A percentile compares a stretch with the other conserved stretches of the same genome.
phyloP scores from a whole-genome alignment of 129 eudicot species.

The Dittrichia graveolens region DNA sequence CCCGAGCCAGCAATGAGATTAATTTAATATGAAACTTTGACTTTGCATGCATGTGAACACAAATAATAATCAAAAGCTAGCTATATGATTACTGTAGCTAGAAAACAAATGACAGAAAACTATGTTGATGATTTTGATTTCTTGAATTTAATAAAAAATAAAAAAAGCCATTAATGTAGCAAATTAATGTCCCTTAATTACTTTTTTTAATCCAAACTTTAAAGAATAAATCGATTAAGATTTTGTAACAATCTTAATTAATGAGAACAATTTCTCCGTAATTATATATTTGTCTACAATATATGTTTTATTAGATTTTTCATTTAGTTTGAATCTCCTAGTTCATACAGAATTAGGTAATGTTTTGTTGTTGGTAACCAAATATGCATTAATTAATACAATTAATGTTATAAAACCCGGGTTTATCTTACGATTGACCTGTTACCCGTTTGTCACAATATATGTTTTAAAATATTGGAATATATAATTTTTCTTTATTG shows the following conservation, averaged over 20 bases:
- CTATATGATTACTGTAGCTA: neutral
- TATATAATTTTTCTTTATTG: neutral
- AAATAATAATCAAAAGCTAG: neutral
- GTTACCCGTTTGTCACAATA: neutral
- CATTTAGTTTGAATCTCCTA: too few species aligned
- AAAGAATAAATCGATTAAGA: too few species aligned
- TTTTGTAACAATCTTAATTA: neutral
- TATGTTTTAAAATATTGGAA: neutral
- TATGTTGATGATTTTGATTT: neutral
- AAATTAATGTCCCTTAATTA: too few species aligned
- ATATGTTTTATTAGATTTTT: neutral
- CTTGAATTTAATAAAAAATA: neutral
- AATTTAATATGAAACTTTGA: constrained; percentile 19
- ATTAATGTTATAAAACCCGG: too few species aligned
- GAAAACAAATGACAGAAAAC: neutral
- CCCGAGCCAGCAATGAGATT: constrained; percentile 5
- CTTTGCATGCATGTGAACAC: constrained; percentile 25
- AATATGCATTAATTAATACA: too few species aligned
- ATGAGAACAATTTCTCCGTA: neutral
- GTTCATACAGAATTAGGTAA: too few species aligned
- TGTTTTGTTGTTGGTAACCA: too few species aligned
- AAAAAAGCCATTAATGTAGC: too few species aligned
- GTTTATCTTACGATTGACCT: too few species aligned
- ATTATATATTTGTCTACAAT: neutral
- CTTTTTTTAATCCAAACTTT: too few species aligned